Percentiles rank a stretch among this genome's conserved stretches.
Conservation (phyloP, 441 rosid species). For the Metrosideros polymorpha region DNA sequence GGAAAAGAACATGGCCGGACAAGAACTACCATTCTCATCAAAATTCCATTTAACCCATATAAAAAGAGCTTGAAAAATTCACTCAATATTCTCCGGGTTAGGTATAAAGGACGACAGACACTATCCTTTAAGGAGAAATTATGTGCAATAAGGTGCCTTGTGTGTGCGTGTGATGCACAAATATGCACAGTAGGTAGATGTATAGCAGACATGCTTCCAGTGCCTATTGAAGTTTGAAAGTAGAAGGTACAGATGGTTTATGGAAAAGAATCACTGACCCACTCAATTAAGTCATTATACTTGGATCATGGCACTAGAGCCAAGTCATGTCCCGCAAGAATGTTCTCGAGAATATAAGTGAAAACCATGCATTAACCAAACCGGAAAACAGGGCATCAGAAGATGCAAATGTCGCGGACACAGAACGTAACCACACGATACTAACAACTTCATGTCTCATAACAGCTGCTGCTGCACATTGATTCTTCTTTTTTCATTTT, state of each 20-base stretch:
- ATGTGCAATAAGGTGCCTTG: neutral
- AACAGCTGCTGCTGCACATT: conserved; percentile 28
- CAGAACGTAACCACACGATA: neutral
- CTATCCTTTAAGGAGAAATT: neutral
- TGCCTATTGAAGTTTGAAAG: neutral
- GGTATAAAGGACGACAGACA: neutral
- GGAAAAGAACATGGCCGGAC: neutral
- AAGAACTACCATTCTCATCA: neutral
- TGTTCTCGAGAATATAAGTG: neutral
- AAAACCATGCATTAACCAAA: neutral
- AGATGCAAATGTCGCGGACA: neutral
- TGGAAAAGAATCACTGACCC: neutral
- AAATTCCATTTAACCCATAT: neutral
- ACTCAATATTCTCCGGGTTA: neutral
- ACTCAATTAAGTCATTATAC: neutral
- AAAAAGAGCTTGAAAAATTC: neutral
- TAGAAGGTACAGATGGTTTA: neutral
- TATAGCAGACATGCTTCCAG: neutral
- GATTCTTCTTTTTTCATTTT: conserved; percentile 18
- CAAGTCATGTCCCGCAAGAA: neutral
- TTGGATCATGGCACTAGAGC: neutral
- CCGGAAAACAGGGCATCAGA: neutral
- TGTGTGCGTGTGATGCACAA: neutral
- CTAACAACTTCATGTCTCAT: neutral
- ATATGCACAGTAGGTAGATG: neutral